Percentiles rank a stretch among this genome's conserved stretches.
phyloP scores from a whole-genome alignment of 257 asterid species.

The Anisodus acutangulus region DNA sequence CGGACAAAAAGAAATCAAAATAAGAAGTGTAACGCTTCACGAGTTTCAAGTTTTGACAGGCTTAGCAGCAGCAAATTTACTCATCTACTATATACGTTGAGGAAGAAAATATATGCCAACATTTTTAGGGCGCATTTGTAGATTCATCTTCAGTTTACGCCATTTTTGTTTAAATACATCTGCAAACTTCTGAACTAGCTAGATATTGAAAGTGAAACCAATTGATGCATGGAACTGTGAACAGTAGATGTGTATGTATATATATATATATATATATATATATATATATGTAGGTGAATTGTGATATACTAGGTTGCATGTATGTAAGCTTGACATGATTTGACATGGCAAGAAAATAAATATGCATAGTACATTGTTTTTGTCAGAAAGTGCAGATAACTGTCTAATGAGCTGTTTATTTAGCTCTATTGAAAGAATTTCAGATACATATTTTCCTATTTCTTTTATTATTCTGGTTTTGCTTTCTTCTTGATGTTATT shows the following conservation, averaged over 20 bases:
- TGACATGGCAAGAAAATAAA: conserved; percentile 19
- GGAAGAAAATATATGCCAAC: conserved; percentile 21
- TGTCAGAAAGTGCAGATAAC: not conserved
- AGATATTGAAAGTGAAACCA: not conserved
- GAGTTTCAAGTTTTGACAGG: not conserved
- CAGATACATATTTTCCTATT: conserved; percentile 2
- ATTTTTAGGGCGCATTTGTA: not conserved
- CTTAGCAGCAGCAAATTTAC: not conserved
- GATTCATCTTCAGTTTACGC: not conserved
- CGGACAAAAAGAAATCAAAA: not conserved
- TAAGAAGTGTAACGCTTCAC: conserved; percentile 3
- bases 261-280: not conserved
- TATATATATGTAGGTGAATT: conserved; percentile 21
- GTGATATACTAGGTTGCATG: conserved; percentile 15
- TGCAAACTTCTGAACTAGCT: conserved; percentile 22
- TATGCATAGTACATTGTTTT: not conserved
- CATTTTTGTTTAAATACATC: not conserved
- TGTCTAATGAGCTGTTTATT: conserved; percentile 14
- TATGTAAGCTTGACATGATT: conserved; percentile 8
- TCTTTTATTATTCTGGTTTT: not conserved
- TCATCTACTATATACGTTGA: not conserved
- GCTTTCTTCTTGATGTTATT: not conserved
- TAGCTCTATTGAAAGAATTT: not conserved
- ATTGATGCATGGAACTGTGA: conserved; percentile 9
- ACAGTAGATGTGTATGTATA: not conserved